phyloP scores from a whole-genome alignment of 345 rosid species.

The Sonneratia alba region DNA sequence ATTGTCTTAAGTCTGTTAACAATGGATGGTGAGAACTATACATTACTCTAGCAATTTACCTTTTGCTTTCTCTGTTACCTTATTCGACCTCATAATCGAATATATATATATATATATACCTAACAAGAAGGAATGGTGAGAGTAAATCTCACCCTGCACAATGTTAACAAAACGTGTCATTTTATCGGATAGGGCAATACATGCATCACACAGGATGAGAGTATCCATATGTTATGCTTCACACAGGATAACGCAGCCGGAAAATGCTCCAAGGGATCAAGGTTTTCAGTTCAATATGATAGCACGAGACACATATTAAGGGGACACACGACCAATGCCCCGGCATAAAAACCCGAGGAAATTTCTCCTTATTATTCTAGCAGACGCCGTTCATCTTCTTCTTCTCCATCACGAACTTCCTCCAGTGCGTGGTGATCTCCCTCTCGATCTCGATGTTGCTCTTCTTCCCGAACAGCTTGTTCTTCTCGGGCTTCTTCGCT shows the following conservation, averaged over 20 bases:
- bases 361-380: conserved; percentile 5
- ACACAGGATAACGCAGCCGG: neutral
- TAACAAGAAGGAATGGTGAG: too few relatives aligned
- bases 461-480: conserved; percentile 13
- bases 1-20: too few relatives aligned
- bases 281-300: neutral
- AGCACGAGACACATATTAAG: neutral
- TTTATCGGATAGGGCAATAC: too few relatives aligned
- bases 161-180: too few relatives aligned
- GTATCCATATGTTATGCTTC: neutral
- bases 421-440: conserved; percentile 33
- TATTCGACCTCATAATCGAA: too few relatives aligned
- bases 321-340: neutral
- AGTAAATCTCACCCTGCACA: too few relatives aligned
- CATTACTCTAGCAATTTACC: too few relatives aligned
- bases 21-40: too few relatives aligned
- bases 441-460: conserved; percentile 24
- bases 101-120: too few relatives aligned
- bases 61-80: too few relatives aligned
- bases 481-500: neutral
- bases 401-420: conserved; percentile 31
- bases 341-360: neutral
- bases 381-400: conserved; percentile 38
- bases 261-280: neutral
- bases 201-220: neutral